Conservation (phyloP, 1,139 yeast genomes). For the Hyphopichia khmerensis region DNA sequence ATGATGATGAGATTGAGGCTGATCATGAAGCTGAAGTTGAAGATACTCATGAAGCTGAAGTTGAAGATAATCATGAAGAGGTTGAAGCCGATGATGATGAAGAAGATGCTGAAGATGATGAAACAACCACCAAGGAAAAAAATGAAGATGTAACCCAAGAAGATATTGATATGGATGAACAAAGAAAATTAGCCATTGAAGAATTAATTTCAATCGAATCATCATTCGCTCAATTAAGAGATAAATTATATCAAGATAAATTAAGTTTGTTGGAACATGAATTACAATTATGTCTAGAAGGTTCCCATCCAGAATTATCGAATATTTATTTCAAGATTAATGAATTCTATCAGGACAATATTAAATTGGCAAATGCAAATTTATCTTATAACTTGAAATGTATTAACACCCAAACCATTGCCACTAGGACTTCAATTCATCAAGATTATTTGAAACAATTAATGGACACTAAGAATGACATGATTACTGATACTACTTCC, state of each 20-base stretch:
- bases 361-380: slow-evolving; percentile 64
- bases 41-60: slow-evolving; percentile 13
- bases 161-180: slow-evolving; percentile 46
- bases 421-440: slow-evolving; percentile 76
- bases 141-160: slow-evolving; percentile 30
- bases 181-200: slow-evolving; percentile 62
- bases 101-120: slow-evolving; percentile 19
- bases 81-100: slow-evolving; percentile 21
- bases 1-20: neutral
- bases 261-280: slow-evolving; percentile 76
- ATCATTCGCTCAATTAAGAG: slow-evolving; percentile 83
- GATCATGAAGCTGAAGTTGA: slow-evolving; percentile 4
- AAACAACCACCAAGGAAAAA: slow-evolving; percentile 12
- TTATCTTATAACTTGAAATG: slow-evolving; percentile 74
- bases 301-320: slow-evolving; percentile 85
- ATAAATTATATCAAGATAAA: slow-evolving; percentile 72
- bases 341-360: slow-evolving; percentile 65
- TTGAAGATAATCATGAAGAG: slow-evolving; percentile 8
- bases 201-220: slow-evolving; percentile 76
- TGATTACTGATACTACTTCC: slow-evolving; percentile 75
- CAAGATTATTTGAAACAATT: slow-evolving; percentile 76
- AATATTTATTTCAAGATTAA: slow-evolving; percentile 69
- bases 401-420: slow-evolving; percentile 77
- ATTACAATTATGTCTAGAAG: slow-evolving; percentile 80
- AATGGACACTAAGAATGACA: slow-evolving; percentile 63